phyloP scores from a whole-genome alignment of 2,329 filamentous ascomycete species.

The Penicillium thymicola region DNA sequence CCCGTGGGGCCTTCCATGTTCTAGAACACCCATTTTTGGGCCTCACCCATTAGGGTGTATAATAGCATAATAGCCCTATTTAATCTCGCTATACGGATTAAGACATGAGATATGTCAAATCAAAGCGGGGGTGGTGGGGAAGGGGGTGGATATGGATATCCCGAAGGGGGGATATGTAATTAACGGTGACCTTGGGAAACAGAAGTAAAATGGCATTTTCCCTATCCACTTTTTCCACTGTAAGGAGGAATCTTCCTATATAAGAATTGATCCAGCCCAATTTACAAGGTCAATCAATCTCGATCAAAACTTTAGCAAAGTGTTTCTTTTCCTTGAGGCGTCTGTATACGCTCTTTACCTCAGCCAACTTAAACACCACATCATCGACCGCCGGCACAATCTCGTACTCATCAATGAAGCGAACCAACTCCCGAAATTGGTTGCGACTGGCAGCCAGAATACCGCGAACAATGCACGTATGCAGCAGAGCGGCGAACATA shows the following conservation, averaged over 20 bases:
- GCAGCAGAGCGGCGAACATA: slow-evolving; percentile 21
- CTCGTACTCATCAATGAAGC: slow-evolving; percentile 32
- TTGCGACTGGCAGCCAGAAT: slow-evolving; percentile 26
- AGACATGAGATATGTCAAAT: background rate
- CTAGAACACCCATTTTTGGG: background rate
- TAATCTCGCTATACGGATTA: background rate
- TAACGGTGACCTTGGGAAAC: too few relatives aligned
- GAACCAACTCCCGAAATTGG: slow-evolving; percentile 30
- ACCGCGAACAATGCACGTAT: slow-evolving; percentile 30
- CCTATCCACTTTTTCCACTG: too few relatives aligned
- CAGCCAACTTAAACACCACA: slow-evolving; percentile 29
- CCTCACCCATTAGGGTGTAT: background rate
- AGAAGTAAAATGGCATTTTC: too few relatives aligned
- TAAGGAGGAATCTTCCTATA: too few relatives aligned
- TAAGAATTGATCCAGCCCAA: background rate
- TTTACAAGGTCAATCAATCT: slow-evolving; percentile 15
- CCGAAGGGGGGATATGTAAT: too few relatives aligned
- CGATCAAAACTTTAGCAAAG: slow-evolving; percentile 39
- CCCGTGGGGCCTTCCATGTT: background rate
- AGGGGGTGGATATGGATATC: too few relatives aligned
- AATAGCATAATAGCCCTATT: background rate
- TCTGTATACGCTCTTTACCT: slow-evolving; percentile 34
- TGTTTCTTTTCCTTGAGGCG: slow-evolving; percentile 35
- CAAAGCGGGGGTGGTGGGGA: background rate
- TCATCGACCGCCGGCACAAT: slow-evolving; percentile 34